Conservation (phyloP, 352 stramenopile species). For the Pythium aristosporum region DNA sequence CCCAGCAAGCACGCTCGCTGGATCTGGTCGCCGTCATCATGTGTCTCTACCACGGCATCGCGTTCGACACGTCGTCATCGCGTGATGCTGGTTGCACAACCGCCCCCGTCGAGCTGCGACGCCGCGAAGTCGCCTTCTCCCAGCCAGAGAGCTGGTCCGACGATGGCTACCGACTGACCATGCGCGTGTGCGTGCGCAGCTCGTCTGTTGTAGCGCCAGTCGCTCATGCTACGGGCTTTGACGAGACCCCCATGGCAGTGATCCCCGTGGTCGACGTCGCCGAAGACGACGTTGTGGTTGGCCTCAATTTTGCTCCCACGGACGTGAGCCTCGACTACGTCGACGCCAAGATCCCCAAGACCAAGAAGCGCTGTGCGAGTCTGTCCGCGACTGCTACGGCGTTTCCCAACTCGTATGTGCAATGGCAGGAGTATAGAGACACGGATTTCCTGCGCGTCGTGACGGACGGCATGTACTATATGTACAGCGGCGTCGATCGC, state of each 20-base stretch:
- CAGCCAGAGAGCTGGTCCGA: slow-evolving; percentile 16
- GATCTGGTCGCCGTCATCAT: slow-evolving; percentile 11
- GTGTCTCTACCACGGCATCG: slow-evolving; percentile 16
- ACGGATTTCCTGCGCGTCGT: background rate
- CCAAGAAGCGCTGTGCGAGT: background rate
- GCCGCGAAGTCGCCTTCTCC: slow-evolving; percentile 19
- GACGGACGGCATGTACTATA: slow-evolving; percentile 1
- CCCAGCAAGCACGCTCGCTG: slow-evolving; percentile 14
- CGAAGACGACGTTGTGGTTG: slow-evolving; percentile 17
- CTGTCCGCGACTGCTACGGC: background rate
- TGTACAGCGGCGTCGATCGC: background rate
- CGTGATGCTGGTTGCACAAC: background rate
- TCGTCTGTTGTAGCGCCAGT: background rate
- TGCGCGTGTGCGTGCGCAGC: slow-evolving; percentile 10
- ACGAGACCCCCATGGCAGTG: background rate
- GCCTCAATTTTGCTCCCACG: slow-evolving; percentile 4
- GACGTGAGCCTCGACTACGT: slow-evolving; percentile 9
- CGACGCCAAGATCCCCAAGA: background rate
- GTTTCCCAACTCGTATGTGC: slow-evolving; percentile 15
- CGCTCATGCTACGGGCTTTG: background rate
- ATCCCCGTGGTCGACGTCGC: slow-evolving; percentile 10
- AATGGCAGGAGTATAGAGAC: background rate
- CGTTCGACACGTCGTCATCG: slow-evolving; percentile 10
- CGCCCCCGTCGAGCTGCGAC: slow-evolving; percentile 3
- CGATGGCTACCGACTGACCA: slow-evolving; percentile 16